Evolutionary conservation across 2,329 filamentous ascomycete genomes (phyloP).

Genomic region (Endocalyx cinctus): DNA sequence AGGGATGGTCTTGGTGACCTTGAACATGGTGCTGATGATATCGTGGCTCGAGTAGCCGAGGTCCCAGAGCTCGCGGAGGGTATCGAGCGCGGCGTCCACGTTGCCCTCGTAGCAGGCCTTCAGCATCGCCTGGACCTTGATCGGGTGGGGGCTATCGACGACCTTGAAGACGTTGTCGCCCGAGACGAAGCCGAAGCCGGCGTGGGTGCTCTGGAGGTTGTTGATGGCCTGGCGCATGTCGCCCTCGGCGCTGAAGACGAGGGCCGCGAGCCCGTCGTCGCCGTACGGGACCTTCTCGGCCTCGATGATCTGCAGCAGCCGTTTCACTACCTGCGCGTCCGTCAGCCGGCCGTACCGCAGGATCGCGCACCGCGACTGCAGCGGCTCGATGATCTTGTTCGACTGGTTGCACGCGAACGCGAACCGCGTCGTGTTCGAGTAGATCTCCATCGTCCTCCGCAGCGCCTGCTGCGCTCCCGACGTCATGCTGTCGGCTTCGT

Average conservation of each 20-base stretch:
- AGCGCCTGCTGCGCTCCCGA: constrained; percentile 93
- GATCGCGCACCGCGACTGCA: constrained; percentile 95
- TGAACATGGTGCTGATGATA: constrained; percentile 99
- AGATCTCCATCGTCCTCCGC: constrained; percentile 96
- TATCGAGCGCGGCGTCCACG: constrained; percentile 81
- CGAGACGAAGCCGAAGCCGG: constrained; percentile 94
- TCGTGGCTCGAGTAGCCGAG: constrained; percentile 98
- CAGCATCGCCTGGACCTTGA: constrained; percentile 98
- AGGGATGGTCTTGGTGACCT: constrained; percentile 92
- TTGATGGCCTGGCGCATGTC: constrained; percentile 99
- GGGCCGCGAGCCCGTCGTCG: constrained; percentile 89
- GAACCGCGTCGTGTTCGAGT: constrained; percentile 92
- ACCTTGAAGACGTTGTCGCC: constrained; percentile 98
- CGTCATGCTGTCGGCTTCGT: constrained; percentile 98
- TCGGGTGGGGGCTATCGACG: constrained; percentile 92
- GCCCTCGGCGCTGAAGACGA: constrained; percentile 95
- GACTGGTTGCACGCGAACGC: constrained; percentile 98
- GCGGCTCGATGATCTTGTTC: constrained; percentile 99
- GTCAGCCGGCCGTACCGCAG: constrained; percentile 89
- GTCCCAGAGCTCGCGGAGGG: constrained; percentile 85
- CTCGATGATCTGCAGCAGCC: constrained; percentile 86
- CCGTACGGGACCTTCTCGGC: constrained; percentile 86
- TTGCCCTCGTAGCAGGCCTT: constrained; percentile 94
- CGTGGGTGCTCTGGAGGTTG: constrained; percentile 88
- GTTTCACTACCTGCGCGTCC: constrained; percentile 86